Conservation (phyloP, 805 yeast species). For the Maudiozyma serrabonitensis region DNA sequence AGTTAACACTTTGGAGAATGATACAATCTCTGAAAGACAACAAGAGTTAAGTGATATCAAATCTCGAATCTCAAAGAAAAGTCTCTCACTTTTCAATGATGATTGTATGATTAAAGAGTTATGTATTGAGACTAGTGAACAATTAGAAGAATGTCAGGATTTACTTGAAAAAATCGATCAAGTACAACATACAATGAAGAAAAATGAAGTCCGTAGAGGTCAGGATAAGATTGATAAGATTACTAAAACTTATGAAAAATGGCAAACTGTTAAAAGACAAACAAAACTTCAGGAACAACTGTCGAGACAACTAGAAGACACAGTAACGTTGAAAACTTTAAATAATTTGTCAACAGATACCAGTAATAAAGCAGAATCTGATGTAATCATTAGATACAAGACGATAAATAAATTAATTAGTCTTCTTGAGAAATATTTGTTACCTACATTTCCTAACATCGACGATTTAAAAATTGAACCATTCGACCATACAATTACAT, state of each 20-base stretch:
- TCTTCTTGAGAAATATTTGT: not conserved
- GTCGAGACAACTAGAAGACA: not conserved
- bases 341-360: too few species aligned
- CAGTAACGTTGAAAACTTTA: too few species aligned
- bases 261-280: slow-evolving; percentile 7
- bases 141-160: slow-evolving; percentile 20
- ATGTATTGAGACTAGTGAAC: slow-evolving; percentile 14
- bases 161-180: slow-evolving; percentile 14
- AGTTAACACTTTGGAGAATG: slow-evolving; percentile 15
- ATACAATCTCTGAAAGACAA: slow-evolving; percentile 9
- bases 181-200: slow-evolving; percentile 8
- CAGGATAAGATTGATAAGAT: slow-evolving; percentile 1
- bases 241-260: slow-evolving; percentile 4
- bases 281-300: slow-evolving; percentile 1
- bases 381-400: not conserved
- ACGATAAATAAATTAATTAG: not conserved
- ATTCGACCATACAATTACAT: not conserved
- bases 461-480: slow-evolving; percentile 1
- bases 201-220: slow-evolving; percentile 4
- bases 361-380: too few species aligned
- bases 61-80: slow-evolving; percentile 8
- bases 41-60: slow-evolving; percentile 16
- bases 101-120: slow-evolving; percentile 15
- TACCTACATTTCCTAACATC: not conserved
- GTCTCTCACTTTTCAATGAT: slow-evolving; percentile 12